Evolutionary conservation across 306 rosid genomes (phyloP), one percentile per base, ranked within the genome.

Genomic region (Acacia melanoxylon): DNA sequence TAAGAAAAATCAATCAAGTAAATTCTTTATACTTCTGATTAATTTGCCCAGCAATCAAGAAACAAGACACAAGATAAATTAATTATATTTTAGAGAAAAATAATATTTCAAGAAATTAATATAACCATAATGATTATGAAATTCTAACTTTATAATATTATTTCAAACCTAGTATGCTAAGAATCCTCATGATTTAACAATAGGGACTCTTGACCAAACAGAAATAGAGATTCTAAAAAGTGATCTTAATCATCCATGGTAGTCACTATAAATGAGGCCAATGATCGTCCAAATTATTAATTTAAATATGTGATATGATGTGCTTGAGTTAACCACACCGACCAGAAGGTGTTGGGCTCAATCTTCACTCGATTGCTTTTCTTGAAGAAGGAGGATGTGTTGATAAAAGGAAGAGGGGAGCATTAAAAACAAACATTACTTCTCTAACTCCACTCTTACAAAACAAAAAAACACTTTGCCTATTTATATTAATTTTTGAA

Each of bases 31-130:
- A n/a, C 31, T 58, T 58, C 74, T 71, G n/a, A 15, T 10, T 12
- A 19, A 19, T 29, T 68, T 33, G 27, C 42, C 29, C 78, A 74
- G 87, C 77, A 78, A 72, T 42, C 72, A 68, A 81, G 59, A 27
- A 54, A 68, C 20, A 78, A 77, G 27, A 29, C 51, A 62, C 35
- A 72, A 68, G 40, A 83, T 68, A 24, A 59, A 29, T 78, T 42
- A 54, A 77, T 20, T 72, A 59, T 3, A 71, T 5, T 20, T 27
- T n/a, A 22, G 44, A 71, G 25, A 19, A 69, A 72, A 22, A n/a
- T 12, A 69, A 24, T 25, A 44, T 29, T 44, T 33, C 54, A 27
- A 9, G 19, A 68, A 37, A 75, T 58, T 24, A 24, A 5, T 40
- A 24, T 40, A 70, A 49, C 14, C 15, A 15, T 44, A 56, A 16